Base-by-base conservation (phyloP, 2,329 filamentous ascomycete species). In the Calonectria fujianensis region DNA sequence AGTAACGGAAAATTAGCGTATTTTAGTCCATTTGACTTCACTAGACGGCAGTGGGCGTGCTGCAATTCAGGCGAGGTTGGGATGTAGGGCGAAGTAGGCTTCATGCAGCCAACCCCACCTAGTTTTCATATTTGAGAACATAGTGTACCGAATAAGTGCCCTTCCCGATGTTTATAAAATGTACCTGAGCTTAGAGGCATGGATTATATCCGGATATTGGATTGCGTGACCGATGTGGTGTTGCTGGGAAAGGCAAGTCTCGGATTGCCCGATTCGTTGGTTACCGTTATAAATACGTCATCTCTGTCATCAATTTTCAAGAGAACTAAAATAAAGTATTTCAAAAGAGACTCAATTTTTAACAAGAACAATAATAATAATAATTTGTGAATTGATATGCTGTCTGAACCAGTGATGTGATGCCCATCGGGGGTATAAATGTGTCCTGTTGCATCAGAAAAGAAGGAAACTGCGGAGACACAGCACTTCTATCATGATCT, bases 371-470 rank as follows among this genome's bases (percentile, higher is more conserved):
- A 24, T 24, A 24, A 24, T 24, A 24, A 24, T 35, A 70, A 70
- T 75, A 50, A 76, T 74, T 72, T 75, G 68, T 41, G 54, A 54
- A 63, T 41, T 32, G 64, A 52, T 39, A 31, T 9, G 18, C n/a
- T 50, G 41, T 35, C 61, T 65, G 50, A 27, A 20, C 41, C 35
- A 50, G 69, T 80, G 80, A 82, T 82, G 79, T 79, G 79, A 82
- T 82, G 79, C 78, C 77, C 81, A 82, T 80, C 80, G 77, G 77
- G 69, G 81, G 81, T 82, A 82, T 82, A 83, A 76, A 50, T 64
- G 41, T 76, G 73, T 66, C 54, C 63, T 61, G 45, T 24, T 75
- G 77, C 80, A 82, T 80, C 80, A 79, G 65, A 32, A 32, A 65
- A 69, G 75, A 76, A 52, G 77, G 50, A 48, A 65, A 72, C 70